Evolutionary conservation across 202 grass and related monocot genomes (phyloP).

Genomic region (Dendrocalamus latiflorus): DNA sequence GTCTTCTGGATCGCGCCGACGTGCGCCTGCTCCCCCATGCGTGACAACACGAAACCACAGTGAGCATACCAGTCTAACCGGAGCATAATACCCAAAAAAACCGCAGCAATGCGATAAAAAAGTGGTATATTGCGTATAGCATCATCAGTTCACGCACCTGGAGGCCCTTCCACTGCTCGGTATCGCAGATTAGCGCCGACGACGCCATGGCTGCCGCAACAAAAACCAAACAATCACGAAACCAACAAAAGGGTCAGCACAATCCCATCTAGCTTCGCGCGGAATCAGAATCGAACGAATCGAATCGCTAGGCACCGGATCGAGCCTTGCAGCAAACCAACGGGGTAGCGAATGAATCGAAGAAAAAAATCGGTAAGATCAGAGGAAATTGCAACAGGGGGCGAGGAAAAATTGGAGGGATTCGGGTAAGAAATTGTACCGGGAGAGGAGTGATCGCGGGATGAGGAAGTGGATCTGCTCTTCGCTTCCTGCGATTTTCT

Average conservation of each 20-base stretch:
- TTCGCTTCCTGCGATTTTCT: background rate
- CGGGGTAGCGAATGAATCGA: background rate
- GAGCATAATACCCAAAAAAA: background rate
- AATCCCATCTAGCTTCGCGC: background rate
- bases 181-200: too few species aligned
- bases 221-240: background rate
- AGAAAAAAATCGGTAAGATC: background rate
- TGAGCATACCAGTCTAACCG: conserved; percentile 16
- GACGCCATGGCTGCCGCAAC: conserved; percentile 53
- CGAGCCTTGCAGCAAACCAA: background rate
- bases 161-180: too few species aligned
- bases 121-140: too few species aligned
- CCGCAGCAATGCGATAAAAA: too few species aligned
- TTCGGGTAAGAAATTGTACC: background rate
- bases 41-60: background rate
- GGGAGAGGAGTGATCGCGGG: background rate
- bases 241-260: background rate
- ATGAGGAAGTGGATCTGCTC: conserved; percentile 8
- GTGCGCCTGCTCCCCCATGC: conserved; percentile 45
- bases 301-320: background rate
- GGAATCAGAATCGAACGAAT: background rate
- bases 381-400: background rate
- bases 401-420: background rate
- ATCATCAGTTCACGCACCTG: too few species aligned
- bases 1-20: conserved; percentile 66